Conservation (phyloP, 495 filamentous ascomycete species). For the Lepraria neglecta region DNA sequence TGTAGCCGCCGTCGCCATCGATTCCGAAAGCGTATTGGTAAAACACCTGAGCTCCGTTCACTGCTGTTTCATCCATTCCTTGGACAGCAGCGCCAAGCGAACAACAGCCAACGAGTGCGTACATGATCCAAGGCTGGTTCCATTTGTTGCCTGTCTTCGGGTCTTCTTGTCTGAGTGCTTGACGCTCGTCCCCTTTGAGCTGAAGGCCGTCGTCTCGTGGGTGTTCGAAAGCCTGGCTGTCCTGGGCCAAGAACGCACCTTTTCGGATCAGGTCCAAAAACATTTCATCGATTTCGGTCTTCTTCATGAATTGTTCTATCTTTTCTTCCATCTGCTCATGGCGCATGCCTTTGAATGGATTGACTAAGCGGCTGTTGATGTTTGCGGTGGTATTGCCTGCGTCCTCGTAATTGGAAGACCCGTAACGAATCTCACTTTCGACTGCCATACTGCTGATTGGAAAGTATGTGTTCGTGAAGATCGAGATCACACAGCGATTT, state of each 20-base stretch:
- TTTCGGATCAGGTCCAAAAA: constrained; percentile 21
- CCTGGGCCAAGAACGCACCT: constrained; percentile 23
- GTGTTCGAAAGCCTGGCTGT: constrained; percentile 19
- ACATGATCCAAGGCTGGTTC: constrained; percentile 50
- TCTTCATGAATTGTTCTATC: constrained; percentile 18
- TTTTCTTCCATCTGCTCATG: constrained; percentile 20
- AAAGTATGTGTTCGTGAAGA: neutral
- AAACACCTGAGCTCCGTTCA: constrained; percentile 64
- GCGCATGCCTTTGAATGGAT: constrained; percentile 19
- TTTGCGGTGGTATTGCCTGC: constrained; percentile 8
- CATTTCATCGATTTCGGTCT: constrained; percentile 20
- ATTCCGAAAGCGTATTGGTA: constrained; percentile 22
- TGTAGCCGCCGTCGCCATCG: neutral
- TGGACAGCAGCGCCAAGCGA: constrained; percentile 51
- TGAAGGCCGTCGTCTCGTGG: constrained; percentile 15
- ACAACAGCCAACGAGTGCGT: constrained; percentile 44
- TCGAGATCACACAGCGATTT: no score
- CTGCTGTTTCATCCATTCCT: constrained; percentile 70
- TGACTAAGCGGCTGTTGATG: constrained; percentile 20
- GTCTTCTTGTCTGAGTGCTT: constrained; percentile 19
- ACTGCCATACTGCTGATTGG: constrained; percentile 1
- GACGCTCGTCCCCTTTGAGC: constrained; percentile 16
- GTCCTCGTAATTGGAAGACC: constrained; percentile 5
- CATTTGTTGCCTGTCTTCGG: constrained; percentile 40
- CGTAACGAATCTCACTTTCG: neutral